Percentiles rank a stretch among this genome's conserved stretches.
These are phyloP conservation scores for Quercus bicolor DNA, from an alignment of 306 rosid species.

Conservation along the genomic window DNA sequence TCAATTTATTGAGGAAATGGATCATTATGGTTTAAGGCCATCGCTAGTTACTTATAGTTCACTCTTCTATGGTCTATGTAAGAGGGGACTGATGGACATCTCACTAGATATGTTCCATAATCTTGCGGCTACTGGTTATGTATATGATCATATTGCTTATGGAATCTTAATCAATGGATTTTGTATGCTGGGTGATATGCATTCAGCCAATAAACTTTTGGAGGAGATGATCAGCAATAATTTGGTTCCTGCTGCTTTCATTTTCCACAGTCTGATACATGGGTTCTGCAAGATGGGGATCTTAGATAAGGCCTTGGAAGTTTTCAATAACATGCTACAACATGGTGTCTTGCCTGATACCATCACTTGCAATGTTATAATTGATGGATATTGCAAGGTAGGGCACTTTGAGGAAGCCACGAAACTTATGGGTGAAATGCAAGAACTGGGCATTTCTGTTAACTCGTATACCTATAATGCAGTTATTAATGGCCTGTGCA, in stretches of 20 bases:
- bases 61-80: constrained; percentile 48
- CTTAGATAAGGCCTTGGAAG: constrained; percentile 33
- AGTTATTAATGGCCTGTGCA: constrained; percentile 44
- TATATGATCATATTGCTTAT: constrained; percentile 41
- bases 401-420: constrained; percentile 46
- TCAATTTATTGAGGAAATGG: constrained; percentile 48
- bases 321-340: constrained; percentile 38
- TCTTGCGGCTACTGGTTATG: constrained; percentile 32
- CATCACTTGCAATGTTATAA: constrained; percentile 48
- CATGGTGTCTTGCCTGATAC: constrained; percentile 39
- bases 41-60: constrained; percentile 54
- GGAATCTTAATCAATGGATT: constrained; percentile 49
- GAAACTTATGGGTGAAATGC: constrained; percentile 39
- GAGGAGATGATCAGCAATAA: constrained; percentile 45
- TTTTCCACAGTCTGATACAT: constrained; percentile 31
- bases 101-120: constrained; percentile 25
- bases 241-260: constrained; percentile 35
- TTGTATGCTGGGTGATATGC: constrained; percentile 43
- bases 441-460: constrained; percentile 39
- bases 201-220: constrained; percentile 35
- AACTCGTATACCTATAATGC: constrained; percentile 51
- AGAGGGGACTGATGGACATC: constrained; percentile 29
- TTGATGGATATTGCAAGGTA: constrained; percentile 42
- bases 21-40: constrained; percentile 31
- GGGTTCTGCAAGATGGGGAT: constrained; percentile 43